Evolutionary conservation across 2,329 filamentous ascomycete genomes (phyloP).

Genomic region (Pseudocercospora crystallina): DNA sequence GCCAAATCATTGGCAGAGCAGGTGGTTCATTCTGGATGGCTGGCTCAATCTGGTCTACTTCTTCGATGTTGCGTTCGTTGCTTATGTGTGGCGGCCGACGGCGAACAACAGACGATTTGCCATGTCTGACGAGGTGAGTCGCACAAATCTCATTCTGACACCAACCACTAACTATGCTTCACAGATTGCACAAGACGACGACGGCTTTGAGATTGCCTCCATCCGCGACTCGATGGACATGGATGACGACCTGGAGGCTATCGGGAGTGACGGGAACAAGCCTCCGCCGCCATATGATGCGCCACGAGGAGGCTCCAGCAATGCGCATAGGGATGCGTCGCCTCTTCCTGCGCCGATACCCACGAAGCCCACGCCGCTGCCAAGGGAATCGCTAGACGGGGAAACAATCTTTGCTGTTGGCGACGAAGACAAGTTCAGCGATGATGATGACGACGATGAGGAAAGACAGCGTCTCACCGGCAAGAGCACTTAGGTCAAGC

Average conservation of each 20-base stretch:
- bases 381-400: conserved; percentile 69
- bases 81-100: conserved; percentile 94
- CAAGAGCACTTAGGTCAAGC: no score
- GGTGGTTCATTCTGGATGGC: conserved; percentile 96
- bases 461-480: conserved; percentile 47
- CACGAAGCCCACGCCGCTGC: conserved; percentile 49
- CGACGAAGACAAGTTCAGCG: conserved; percentile 81
- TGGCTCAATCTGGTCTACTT: conserved; percentile 98
- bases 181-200: conserved; percentile 91
- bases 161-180: conserved; percentile 1
- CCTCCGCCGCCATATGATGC: conserved; percentile 42
- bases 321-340: conserved; percentile 40
- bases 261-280: conserved; percentile 32
- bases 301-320: conserved; percentile 19
- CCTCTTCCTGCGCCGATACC: conserved; percentile 55
- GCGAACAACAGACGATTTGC: conserved; percentile 96
- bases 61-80: conserved; percentile 86
- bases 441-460: conserved; percentile 59
- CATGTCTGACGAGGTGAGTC: conserved; percentile 85
- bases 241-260: conserved; percentile 46
- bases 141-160: neutral
- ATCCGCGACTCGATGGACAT: conserved; percentile 75
- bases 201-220: conserved; percentile 94
- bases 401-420: conserved; percentile 96
- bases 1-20: conserved; percentile 92